phyloP scores from a whole-genome alignment of 2,329 filamentous ascomycete species.

The Neonectria punicea region DNA sequence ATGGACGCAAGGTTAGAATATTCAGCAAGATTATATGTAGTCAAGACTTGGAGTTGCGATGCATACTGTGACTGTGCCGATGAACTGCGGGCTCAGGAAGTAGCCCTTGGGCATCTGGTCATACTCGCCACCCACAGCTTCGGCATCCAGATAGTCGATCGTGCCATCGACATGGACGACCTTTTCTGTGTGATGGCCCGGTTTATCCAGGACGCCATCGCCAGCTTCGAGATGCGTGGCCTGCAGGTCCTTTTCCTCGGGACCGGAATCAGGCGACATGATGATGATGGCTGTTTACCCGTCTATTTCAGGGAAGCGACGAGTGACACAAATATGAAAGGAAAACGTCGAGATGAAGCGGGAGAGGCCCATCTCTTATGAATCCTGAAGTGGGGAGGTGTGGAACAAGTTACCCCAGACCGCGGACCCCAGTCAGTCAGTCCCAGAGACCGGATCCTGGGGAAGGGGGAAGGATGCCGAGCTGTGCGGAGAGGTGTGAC shows the following conservation, averaged over 20 bases:
- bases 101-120: slow-evolving; percentile 54
- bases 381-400: not conserved
- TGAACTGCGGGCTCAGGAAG: slow-evolving; percentile 51
- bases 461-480: not conserved
- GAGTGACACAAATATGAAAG: not conserved
- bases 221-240: slow-evolving; percentile 17
- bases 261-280: slow-evolving; percentile 11
- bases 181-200: slow-evolving; percentile 35
- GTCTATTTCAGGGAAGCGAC: not conserved
- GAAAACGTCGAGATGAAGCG: not conserved
- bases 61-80: slow-evolving; percentile 51
- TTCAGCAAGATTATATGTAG: not conserved
- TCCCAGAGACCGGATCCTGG: slow-evolving; percentile 5
- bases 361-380: slow-evolving; percentile 1
- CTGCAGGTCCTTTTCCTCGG: slow-evolving; percentile 12
- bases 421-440: not conserved
- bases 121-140: slow-evolving; percentile 54
- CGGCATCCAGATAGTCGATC: slow-evolving; percentile 53
- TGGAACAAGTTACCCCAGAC: slow-evolving; percentile 25
- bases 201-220: slow-evolving; percentile 7
- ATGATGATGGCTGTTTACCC: not conserved
- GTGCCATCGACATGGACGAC: slow-evolving; percentile 53
- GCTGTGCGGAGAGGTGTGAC: slow-evolving; percentile 2
- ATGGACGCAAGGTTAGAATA: not conserved
- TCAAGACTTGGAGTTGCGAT: too few species aligned